Evolutionary conservation across 1,284 basidiomycete genomes (phyloP), one percentile per base, ranked within the genome.

Genomic region (Lentinula novae-zelandiae): DNA sequence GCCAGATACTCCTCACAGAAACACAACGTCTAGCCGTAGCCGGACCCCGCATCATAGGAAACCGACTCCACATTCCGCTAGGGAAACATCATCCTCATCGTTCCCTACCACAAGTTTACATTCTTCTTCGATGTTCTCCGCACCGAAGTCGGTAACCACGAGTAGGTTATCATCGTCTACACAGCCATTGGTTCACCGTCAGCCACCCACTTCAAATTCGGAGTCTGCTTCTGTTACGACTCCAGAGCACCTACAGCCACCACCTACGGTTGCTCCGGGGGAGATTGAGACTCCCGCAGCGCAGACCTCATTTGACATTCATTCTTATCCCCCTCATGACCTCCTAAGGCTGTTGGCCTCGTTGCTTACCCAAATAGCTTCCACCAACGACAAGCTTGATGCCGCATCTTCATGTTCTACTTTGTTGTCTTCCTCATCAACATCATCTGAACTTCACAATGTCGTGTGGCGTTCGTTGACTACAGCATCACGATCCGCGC

Each of bases 351-450:
- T 97, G 13, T 87, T 99, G n/a, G 95, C 96, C 0, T 86, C 87
- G 2, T 79, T 98, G 13, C 82, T 99, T 62, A 88, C 93, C 53
- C 93, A 95, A 74, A 98, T 98, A 70, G 95, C 96, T 3, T 85
- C 87, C 2, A 88, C 93, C 4, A 98, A 98, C 73, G 96, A 98
- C 76, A 80, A 76, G 57, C 74, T 86, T 8, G 66, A 68, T 22
- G 63, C 67, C 62, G 68, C 62, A 64, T 67, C 67, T 62, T 70
- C 68, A 67, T 66, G 67, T 58, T 62, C 72, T 57, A 65, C 53
- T 15, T n/a, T 67, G 48, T 44, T 65, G 58, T 62, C 63, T 58
- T 52, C 63, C 61, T 57, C 66, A 68, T 63, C 67, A 67, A 65
- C 69, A 67, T 71, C 71, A 62, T 49, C 68, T 52, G 42, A 62